These are phyloP conservation scores for Nicotiana otophora DNA, from an alignment of 257 asterid genomes.

Conservation along the genomic window DNA sequence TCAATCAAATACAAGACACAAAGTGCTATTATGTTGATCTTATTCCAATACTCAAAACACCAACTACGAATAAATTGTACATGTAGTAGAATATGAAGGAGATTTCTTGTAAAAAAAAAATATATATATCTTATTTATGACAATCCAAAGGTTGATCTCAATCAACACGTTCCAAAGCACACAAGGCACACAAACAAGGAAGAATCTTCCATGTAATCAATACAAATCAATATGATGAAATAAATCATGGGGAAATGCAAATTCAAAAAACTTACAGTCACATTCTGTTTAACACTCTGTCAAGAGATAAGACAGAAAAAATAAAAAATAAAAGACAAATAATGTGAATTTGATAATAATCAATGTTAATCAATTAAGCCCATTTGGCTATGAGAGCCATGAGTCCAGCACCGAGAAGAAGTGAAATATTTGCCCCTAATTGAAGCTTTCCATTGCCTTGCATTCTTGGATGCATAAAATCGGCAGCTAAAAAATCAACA, in stretches of 20 bases:
- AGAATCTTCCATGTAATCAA: not conserved
- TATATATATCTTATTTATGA: not conserved
- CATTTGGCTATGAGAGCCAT: constrained; percentile 14
- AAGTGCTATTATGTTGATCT: not conserved
- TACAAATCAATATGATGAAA: not conserved
- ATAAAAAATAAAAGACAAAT: not conserved
- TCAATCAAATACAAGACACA: not conserved
- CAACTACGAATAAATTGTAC: not conserved
- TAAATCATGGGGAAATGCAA: too few species aligned
- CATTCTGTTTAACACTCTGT: not conserved
- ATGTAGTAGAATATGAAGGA: not conserved
- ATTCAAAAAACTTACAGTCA: not conserved
- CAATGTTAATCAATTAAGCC: not conserved
- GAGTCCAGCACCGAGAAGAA: constrained; percentile 12
- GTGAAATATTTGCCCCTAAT: constrained; percentile 13
- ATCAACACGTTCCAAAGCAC: not conserved
- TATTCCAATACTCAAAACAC: not conserved
- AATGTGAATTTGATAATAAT: not conserved
- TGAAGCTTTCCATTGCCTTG: constrained; percentile 11
- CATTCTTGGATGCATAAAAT: constrained; percentile 16
- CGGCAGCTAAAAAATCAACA: constrained; percentile 6
- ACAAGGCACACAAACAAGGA: not conserved
- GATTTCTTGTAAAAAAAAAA: not conserved
- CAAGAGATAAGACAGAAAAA: too few species aligned
- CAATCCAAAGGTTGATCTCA: not conserved